These are phyloP conservation scores for Torulaspora microellipsoides DNA, from an alignment of 805 yeast species.

Conservation along the genomic window DNA sequence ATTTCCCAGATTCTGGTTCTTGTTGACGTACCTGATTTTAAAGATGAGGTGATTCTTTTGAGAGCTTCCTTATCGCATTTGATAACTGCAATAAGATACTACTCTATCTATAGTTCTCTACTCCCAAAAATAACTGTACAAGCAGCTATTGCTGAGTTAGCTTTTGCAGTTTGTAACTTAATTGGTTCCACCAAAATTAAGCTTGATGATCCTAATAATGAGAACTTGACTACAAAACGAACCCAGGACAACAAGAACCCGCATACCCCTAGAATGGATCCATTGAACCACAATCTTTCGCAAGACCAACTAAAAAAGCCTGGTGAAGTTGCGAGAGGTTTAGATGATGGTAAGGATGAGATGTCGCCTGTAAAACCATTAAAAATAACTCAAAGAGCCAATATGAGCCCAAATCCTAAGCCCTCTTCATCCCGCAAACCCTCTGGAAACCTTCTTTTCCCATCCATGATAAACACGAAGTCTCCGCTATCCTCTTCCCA, in stretches of 20 bases:
- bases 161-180: constrained; percentile 60
- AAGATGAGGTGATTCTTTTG: constrained; percentile 45
- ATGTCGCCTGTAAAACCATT: constrained; percentile 60
- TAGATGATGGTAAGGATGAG: constrained; percentile 8
- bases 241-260: constrained; percentile 1
- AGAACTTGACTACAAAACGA: background rate
- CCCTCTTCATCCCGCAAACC: constrained; percentile 11
- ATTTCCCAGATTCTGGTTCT: constrained; percentile 19
- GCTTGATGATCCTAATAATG: constrained; percentile 2
- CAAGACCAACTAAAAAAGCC: constrained; percentile 4
- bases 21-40: constrained; percentile 26
- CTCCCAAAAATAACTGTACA: constrained; percentile 69
- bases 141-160: constrained; percentile 70
- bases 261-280: constrained; percentile 5
- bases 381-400: constrained; percentile 56
- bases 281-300: background rate
- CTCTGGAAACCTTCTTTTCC: constrained; percentile 10
- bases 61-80: constrained; percentile 69
- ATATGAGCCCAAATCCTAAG: constrained; percentile 17
- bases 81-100: constrained; percentile 73
- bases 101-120: constrained; percentile 54
- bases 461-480: constrained; percentile 12
- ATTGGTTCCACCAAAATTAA: constrained; percentile 31
- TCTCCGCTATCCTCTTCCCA: constrained; percentile 11
- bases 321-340: constrained; percentile 1